phyloP scores from a whole-genome alignment of 2,329 filamentous ascomycete genomes.

The Pyrenochaeta sp. region DNA sequence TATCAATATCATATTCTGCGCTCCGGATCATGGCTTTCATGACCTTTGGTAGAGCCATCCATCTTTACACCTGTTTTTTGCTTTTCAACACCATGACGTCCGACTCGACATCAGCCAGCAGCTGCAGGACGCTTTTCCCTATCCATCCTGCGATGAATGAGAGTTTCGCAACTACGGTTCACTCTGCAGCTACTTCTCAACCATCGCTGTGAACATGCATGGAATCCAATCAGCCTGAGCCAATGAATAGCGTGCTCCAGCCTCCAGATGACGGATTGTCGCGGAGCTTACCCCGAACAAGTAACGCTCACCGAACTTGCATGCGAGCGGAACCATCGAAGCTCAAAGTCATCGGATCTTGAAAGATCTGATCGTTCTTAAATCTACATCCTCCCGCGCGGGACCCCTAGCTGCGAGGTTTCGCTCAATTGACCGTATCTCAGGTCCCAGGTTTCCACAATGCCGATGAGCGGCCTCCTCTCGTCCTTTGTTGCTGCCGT shows the following conservation, averaged over 20 bases:
- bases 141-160: too few relatives aligned
- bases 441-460: background rate
- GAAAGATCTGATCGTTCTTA: background rate
- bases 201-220: slow-evolving; percentile 3
- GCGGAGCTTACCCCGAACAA: slow-evolving; percentile 7
- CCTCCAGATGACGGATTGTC: slow-evolving; percentile 14
- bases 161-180: too few relatives aligned
- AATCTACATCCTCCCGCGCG: background rate
- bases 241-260: slow-evolving; percentile 21
- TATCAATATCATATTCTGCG: too few relatives aligned
- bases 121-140: too few relatives aligned
- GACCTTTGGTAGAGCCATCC: too few relatives aligned
- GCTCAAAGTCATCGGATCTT: slow-evolving; percentile 3
- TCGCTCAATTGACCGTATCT: background rate
- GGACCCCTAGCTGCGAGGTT: background rate
- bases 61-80: too few relatives aligned
- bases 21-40: too few relatives aligned
- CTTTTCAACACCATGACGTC: too few relatives aligned
- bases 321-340: slow-evolving; percentile 6
- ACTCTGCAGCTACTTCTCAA: background rate
- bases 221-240: slow-evolving; percentile 10
- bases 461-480: slow-evolving; percentile 13
- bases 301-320: slow-evolving; percentile 8
- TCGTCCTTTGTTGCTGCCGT: slow-evolving; percentile 60
- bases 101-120: too few relatives aligned